Base-by-base conservation (phyloP, 225 moss, liverwort and hornwort genomes). In the Straminergon stramineum region DNA sequence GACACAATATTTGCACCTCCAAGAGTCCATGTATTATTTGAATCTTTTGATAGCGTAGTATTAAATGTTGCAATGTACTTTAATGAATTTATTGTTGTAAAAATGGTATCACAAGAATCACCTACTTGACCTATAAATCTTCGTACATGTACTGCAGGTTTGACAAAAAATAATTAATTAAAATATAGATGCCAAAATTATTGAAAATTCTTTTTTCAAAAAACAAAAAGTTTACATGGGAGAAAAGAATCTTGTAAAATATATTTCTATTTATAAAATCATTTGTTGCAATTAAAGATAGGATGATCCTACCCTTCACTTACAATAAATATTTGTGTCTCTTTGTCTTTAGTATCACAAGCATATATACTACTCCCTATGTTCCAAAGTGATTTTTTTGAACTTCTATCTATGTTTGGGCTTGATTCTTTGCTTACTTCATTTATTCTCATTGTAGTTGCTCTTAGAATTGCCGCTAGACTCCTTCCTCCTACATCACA, bases 391-490 rank as follows among this genome's bases (percentile, higher is more conserved):
- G 32, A 34, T 19, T 10, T 34, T 35, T 0, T 0, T 35, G 10
- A 19, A 35, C 19, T 17, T 34, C 1, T 34, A 18, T 18, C 5
- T 35, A 0, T 32, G 3, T 1, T 1, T 32, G 17, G 17, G 32
- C 17, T 64, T 31, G 7, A 63, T 30, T 63, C 30, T 13, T 3
- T 28, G 30, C 63, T 0, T 30, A 7, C 64, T 64, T 64, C 64
- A 64, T 64, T 64, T 15, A 64, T 64, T 64, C 15, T 30, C 15
- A 63, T 15, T 64, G 31, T 0, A 63, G 2, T 63, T 7, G 11
- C 10, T 60, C 5, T 31, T 0, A 2, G 3, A 63, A 7, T 15
- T 63, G 7, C 4, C 3, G 15, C 31, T 4, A 64, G 1, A 1
- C 7, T 10, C 8, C 14, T 64, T 31, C 31, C 2, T 64, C 7